These are phyloP conservation scores for Aspergillus ellipticus DNA, from an alignment of 495 filamentous ascomycete species.

Conservation along the genomic window DNA sequence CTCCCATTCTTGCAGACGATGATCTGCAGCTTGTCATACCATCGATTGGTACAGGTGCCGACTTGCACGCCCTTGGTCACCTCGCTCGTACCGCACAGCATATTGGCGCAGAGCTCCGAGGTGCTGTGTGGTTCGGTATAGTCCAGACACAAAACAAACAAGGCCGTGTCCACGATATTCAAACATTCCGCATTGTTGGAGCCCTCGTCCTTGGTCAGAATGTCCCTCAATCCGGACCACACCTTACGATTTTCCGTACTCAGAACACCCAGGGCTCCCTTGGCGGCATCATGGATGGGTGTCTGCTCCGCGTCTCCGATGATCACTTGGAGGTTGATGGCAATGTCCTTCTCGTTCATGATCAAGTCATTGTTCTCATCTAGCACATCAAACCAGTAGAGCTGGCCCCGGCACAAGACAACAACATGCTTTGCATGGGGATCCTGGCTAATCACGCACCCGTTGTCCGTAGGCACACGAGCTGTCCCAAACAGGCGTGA, in stretches of 20 bases:
- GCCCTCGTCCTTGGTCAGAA: slow-evolving; percentile 77
- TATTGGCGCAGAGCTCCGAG: slow-evolving; percentile 87
- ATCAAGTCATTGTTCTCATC: slow-evolving; percentile 93
- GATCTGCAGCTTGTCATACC: slow-evolving; percentile 99
- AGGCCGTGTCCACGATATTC: slow-evolving; percentile 87
- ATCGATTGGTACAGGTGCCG: slow-evolving; percentile 95
- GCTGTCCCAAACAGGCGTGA: slow-evolving; percentile 94
- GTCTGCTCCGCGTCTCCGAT: slow-evolving; percentile 84
- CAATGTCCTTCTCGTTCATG: slow-evolving; percentile 94
- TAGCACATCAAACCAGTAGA: slow-evolving; percentile 98
- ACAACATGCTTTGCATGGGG: slow-evolving; percentile 84
- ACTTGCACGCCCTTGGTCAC: slow-evolving; percentile 92
- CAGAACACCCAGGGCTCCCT: slow-evolving; percentile 86
- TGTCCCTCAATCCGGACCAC: slow-evolving; percentile 88
- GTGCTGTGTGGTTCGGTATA: slow-evolving; percentile 78
- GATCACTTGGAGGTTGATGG: slow-evolving; percentile 88
- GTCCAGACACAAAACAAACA: slow-evolving; percentile 90
- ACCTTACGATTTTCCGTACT: slow-evolving; percentile 95
- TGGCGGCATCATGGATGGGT: slow-evolving; percentile 89
- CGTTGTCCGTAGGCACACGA: slow-evolving; percentile 89
- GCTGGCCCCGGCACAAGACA: slow-evolving; percentile 92
- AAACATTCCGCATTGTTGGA: slow-evolving; percentile 96
- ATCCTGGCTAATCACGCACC: slow-evolving; percentile 94
- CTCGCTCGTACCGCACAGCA: slow-evolving; percentile 93
- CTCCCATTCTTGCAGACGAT: slow-evolving; percentile 99